A percentile compares a stretch with the other conserved stretches of the same genome.
Conservation (phyloP, 2,329 filamentous ascomycete species). For the Coniochaeta sp. region DNA sequence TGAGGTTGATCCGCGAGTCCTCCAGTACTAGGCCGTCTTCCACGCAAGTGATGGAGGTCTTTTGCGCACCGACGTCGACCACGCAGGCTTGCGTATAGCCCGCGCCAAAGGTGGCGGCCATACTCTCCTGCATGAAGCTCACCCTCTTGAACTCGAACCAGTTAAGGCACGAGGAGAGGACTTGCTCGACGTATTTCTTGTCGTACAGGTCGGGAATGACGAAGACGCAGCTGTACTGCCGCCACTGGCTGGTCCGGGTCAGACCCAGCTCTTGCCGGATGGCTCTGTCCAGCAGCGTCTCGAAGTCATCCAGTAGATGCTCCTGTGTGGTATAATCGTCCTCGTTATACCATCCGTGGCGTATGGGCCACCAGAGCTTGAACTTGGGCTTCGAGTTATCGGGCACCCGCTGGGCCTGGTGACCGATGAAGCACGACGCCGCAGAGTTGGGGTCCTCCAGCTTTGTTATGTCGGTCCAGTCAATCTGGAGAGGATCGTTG, state of each 20-base stretch:
- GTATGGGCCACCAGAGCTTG: constrained; percentile 88
- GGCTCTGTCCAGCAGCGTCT: constrained; percentile 77
- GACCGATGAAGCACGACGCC: constrained; percentile 67
- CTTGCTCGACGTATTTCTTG: constrained; percentile 79
- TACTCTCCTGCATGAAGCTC: constrained; percentile 92
- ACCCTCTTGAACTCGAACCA: constrained; percentile 87
- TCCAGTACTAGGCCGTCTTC: constrained; percentile 94
- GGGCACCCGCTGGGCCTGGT: constrained; percentile 76
- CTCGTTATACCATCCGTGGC: constrained; percentile 83
- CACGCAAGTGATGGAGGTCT: constrained; percentile 94
- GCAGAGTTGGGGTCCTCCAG: constrained; percentile 57
- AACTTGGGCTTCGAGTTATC: constrained; percentile 86
- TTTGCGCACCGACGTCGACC: constrained; percentile 93
- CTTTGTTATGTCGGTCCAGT: constrained; percentile 80
- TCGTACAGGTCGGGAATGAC: constrained; percentile 97
- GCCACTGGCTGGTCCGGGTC: constrained; percentile 71
- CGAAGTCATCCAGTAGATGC: constrained; percentile 78
- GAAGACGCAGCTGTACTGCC: constrained; percentile 92
- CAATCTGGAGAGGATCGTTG: constrained; percentile 87
- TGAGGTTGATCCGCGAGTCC: constrained; percentile 90
- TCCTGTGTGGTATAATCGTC: constrained; percentile 76
- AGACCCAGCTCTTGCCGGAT: constrained; percentile 80
- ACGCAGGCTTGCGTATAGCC: constrained; percentile 93
- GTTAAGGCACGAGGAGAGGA: constrained; percentile 77
- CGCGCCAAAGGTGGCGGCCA: constrained; percentile 90